These are phyloP conservation scores for Boletus pseudo-olivaceus DNA, from an alignment of 768 basidiomycete species.

Conservation along the genomic window DNA sequence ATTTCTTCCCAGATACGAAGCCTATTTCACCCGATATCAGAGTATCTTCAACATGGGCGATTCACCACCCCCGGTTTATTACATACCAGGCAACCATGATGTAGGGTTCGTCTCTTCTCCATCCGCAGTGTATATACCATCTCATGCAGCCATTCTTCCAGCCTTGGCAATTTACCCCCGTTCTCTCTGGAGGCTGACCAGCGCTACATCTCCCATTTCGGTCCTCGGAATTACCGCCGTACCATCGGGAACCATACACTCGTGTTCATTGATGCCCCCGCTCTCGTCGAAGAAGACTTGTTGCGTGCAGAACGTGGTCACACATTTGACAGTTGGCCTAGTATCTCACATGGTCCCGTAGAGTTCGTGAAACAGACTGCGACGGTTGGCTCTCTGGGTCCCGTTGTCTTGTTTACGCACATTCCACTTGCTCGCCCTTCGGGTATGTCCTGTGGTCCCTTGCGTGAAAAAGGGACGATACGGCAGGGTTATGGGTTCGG, in stretches of 20 bases:
- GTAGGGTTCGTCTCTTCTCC: slow-evolving; percentile 51
- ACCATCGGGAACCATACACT: slow-evolving; percentile 70
- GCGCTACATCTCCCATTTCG: slow-evolving; percentile 76
- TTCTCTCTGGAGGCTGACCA: slow-evolving; percentile 42
- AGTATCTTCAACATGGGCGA: slow-evolving; percentile 58
- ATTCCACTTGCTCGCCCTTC: slow-evolving; percentile 83
- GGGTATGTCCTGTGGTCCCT: slow-evolving; percentile 66
- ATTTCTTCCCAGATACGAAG: slow-evolving; percentile 57
- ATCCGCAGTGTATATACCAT: neutral
- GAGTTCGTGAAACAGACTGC: slow-evolving; percentile 49
- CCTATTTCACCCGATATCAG: slow-evolving; percentile 64
- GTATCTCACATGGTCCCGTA: slow-evolving; percentile 46
- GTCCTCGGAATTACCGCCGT: slow-evolving; percentile 61
- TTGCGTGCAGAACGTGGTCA: slow-evolving; percentile 42
- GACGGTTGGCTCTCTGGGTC: slow-evolving; percentile 31
- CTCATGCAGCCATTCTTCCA: slow-evolving; percentile 9
- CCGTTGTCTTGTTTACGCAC: slow-evolving; percentile 76
- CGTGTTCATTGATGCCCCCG: slow-evolving; percentile 69
- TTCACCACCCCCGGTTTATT: slow-evolving; percentile 51
- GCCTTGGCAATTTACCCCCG: slow-evolving; percentile 26
- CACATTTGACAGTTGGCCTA: slow-evolving; percentile 45
- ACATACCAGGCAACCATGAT: slow-evolving; percentile 91
- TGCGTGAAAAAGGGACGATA: slow-evolving; percentile 73
- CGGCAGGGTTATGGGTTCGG: slow-evolving; percentile 71
- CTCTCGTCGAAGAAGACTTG: slow-evolving; percentile 71